phyloP scores from a whole-genome alignment of 306 rosid genomes.

The Trifolium repens region DNA sequence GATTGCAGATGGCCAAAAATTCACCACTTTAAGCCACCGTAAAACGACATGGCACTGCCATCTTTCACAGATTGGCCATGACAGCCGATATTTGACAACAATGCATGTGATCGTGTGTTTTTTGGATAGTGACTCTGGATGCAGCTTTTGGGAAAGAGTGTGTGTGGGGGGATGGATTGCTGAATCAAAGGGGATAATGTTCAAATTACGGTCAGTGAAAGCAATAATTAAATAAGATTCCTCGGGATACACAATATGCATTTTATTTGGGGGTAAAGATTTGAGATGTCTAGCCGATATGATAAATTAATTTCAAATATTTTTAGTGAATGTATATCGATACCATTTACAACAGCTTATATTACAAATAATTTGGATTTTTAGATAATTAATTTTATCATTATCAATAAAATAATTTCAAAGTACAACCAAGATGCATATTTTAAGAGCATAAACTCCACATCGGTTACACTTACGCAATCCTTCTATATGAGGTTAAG shows the following conservation, averaged over 20 bases:
- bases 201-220: slow-evolving; percentile 2
- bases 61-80: not conserved
- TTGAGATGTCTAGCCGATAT: not conserved
- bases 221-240: not conserved
- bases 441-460: too few species aligned
- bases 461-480: not conserved
- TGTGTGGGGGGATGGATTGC: not conserved
- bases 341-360: slow-evolving; percentile 6
- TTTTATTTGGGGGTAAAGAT: not conserved
- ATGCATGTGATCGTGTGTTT: not conserved
- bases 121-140: not conserved
- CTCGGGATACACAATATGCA: not conserved
- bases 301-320: not conserved
- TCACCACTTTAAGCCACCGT: not conserved
- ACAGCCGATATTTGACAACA: not conserved
- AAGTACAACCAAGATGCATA: not conserved
- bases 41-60: not conserved
- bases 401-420: not conserved
- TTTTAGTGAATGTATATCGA: not conserved
- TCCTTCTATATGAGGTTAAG: slow-evolving; percentile 14
- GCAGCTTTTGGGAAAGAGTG: not conserved
- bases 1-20: not conserved
- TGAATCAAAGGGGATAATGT: not conserved
- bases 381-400: not conserved
- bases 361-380: slow-evolving; percentile 7